These are phyloP conservation scores for Mycothermus thermophilus DNA, from an alignment of 495 filamentous ascomycete genomes.

Conservation along the genomic window DNA sequence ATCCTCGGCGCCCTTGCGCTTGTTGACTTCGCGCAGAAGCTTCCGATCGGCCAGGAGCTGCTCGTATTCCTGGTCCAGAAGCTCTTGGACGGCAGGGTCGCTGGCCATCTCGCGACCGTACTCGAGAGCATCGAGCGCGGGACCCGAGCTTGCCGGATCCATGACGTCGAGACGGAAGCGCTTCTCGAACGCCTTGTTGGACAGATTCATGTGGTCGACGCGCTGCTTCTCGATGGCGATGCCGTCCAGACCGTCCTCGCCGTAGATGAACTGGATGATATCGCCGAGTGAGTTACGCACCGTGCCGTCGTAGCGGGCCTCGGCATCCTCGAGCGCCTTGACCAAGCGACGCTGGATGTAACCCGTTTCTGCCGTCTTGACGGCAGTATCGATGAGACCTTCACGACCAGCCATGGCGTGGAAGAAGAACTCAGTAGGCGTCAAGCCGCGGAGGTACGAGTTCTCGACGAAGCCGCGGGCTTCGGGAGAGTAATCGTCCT, in stretches of 20 bases:
- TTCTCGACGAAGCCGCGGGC: conserved; percentile 98
- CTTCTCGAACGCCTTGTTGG: conserved; percentile 55
- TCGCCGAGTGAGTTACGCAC: conserved; percentile 94
- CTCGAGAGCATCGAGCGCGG: conserved; percentile 60
- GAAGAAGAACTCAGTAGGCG: conserved; percentile 96
- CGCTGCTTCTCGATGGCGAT: conserved; percentile 80
- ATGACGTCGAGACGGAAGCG: conserved; percentile 91
- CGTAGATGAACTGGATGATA: conserved; percentile 94
- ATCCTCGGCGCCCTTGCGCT: conserved; percentile 45
- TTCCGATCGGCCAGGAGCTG: conserved; percentile 57
- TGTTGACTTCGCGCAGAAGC: conserved; percentile 51
- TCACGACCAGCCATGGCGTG: conserved; percentile 99
- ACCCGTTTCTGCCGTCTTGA: conserved; percentile 98
- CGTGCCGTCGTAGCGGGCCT: conserved; percentile 94
- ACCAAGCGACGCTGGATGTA: conserved; percentile 98
- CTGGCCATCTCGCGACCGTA: conserved; percentile 76
- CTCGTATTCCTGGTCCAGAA: conserved; percentile 83
- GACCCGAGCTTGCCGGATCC: conserved; percentile 46
- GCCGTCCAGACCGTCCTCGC: conserved; percentile 91
- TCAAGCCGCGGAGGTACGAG: conserved; percentile 92
- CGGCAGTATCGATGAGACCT: conserved; percentile 97
- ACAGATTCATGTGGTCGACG: conserved; percentile 71
- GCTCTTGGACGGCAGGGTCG: conserved; percentile 68
- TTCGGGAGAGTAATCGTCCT: conserved; percentile 96
- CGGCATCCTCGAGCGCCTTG: conserved; percentile 94